Conservation (phyloP, 345 rosid genomes). For the Barbarea vulgaris region DNA sequence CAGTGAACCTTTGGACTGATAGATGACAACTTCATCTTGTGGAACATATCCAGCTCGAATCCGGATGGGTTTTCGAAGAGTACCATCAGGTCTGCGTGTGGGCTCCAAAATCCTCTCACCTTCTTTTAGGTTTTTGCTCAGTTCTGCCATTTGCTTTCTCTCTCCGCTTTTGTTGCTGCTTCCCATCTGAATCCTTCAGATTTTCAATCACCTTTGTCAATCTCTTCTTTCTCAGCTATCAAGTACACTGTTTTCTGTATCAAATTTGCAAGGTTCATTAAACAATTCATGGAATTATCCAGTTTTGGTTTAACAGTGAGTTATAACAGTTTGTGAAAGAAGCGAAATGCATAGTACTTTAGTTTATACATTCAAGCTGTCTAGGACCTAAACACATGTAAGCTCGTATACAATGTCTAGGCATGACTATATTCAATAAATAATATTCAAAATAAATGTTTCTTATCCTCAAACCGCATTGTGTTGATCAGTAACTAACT, state of each 20-base stretch:
- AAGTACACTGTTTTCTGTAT: slow-evolving; percentile 7
- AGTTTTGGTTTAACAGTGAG: neutral
- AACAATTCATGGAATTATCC: neutral
- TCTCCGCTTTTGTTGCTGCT: slow-evolving; percentile 54
- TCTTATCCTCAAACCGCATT: neutral
- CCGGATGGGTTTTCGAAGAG: slow-evolving; percentile 77
- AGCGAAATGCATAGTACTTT: neutral
- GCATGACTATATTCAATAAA: neutral
- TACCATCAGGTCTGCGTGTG: slow-evolving; percentile 87
- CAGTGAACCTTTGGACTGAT: slow-evolving; percentile 86
- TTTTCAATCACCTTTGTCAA: neutral
- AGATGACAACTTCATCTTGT: slow-evolving; percentile 88
- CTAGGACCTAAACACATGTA: neutral
- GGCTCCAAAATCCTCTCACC: slow-evolving; percentile 95
- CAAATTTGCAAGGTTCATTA: neutral
- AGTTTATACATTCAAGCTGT: neutral
- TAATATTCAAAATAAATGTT: neutral
- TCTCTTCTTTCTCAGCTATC: slow-evolving; percentile 14
- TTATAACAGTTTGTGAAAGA: slow-evolving; percentile 18
- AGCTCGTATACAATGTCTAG: neutral
- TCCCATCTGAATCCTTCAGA: slow-evolving; percentile 38
- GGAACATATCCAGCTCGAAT: slow-evolving; percentile 90
- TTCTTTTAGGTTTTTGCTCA: slow-evolving; percentile 88
- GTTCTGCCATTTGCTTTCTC: slow-evolving; percentile 60
- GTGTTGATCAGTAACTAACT: slow-evolving; percentile 1